Evolutionary conservation across 2,329 filamentous ascomycete genomes (phyloP), one percentile per base, ranked within the genome.

Genomic region (Trichoderma atrobrunneum): DNA sequence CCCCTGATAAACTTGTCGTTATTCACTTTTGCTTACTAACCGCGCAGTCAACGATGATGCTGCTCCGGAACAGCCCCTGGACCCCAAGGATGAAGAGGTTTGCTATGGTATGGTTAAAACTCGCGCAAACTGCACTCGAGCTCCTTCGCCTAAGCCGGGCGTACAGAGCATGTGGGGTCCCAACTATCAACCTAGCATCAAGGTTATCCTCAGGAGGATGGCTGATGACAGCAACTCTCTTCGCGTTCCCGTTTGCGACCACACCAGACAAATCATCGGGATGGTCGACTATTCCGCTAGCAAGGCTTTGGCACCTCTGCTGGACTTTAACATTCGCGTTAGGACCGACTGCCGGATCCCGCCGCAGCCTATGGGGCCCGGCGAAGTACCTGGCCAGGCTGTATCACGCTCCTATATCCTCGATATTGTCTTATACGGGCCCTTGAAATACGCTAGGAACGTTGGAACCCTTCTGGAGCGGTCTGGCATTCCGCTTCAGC

Each of bases 31-130:
- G 32, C 63, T 73, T 14, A 73, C 62, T 24, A 43, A 28, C 24
- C 48, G 82, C 85, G 73, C 34, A 79, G 77, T 77, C 34, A 78
- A 77, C 75, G 90, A 92, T 57, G 88, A 90, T 30, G 88, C 51
- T 39, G 16, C 28, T 7, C 34, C 64, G 10, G 21, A 92, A 11
- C 10, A 30, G n/a, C 32, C 30, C 28, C 78, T 89, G 5, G 87
- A 92, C 71, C 85, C 89, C 34, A 87, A 85, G 61, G 87, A 90
- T 24, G 89, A 93, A 78, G 90, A 93, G 77, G 91, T 97, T 4
- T 97, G 93, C 81, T 94, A 93, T 78, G 94, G 94, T 56, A 92
- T 92, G 82, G 82, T 97, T 24, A 90, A 93, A 70, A 87, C 90
- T 3, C 88, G 84, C 69, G 84, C 96, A 56, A 89, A 91, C 74